Conservation (phyloP, 1,284 basidiomycete species). For the Naganishia liquefaciens region DNA sequence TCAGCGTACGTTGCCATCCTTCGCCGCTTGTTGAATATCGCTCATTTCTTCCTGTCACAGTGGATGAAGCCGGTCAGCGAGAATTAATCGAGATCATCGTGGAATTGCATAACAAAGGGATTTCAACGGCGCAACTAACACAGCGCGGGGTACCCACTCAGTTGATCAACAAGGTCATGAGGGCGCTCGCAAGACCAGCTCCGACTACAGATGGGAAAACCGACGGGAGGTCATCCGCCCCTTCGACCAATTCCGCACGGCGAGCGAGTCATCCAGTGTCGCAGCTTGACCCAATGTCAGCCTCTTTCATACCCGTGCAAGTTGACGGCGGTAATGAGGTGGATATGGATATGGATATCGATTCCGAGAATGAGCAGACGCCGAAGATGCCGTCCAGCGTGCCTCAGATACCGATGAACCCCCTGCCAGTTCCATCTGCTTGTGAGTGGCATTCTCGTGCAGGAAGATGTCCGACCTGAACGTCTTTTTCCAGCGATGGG, state of each 20-base stretch:
- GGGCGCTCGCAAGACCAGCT: conserved; percentile 30
- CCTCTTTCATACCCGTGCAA: background rate
- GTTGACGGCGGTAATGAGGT: conserved; percentile 2
- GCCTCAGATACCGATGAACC: background rate
- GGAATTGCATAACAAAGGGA: conserved; percentile 24
- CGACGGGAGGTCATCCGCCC: background rate
- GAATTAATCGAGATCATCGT: conserved; percentile 24
- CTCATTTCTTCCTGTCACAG: background rate
- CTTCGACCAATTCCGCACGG: background rate
- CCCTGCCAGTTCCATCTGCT: background rate
- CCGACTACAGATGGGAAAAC: conserved; percentile 1
- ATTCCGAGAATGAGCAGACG: conserved; percentile 20
- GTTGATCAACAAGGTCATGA: conserved; percentile 31
- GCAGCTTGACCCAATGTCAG: background rate
- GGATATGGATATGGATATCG: conserved; percentile 26
- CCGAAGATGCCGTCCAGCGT: background rate
- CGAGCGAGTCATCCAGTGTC: background rate
- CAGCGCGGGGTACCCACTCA: conserved; percentile 20
- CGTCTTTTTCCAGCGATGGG: background rate
- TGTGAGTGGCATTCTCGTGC: background rate
- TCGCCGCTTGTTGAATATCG: background rate
- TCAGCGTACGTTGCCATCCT: conserved; percentile 1
- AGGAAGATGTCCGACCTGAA: background rate
- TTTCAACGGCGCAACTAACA: conserved; percentile 10
- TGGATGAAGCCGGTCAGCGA: conserved; percentile 24